Evolutionary conservation across 768 basidiomycete species (phyloP).

Genomic region (Lactarius sp.): DNA sequence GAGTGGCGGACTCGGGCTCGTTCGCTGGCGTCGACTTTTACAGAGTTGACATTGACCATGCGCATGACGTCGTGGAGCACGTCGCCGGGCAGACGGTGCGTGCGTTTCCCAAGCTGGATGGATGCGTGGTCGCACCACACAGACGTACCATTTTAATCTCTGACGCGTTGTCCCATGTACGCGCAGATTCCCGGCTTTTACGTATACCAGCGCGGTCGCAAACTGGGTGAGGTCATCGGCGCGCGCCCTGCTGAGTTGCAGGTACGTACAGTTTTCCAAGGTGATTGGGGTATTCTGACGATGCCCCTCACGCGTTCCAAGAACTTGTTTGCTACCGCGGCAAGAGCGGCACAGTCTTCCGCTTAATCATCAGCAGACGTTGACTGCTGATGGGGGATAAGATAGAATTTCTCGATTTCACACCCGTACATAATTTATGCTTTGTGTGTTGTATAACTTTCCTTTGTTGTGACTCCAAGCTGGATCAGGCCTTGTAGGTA

Average conservation of each 20-base stretch:
- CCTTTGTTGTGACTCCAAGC: background rate
- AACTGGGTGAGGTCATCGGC: slow-evolving; percentile 15
- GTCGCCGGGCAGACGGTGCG: slow-evolving; percentile 16
- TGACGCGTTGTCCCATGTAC: background rate
- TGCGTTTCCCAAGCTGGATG: background rate
- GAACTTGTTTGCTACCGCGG: slow-evolving; percentile 6
- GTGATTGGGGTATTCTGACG: background rate
- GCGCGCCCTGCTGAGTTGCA: slow-evolving; percentile 7
- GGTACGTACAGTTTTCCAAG: background rate
- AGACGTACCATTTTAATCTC: background rate
- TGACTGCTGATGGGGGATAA: background rate
- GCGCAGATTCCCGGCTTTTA: slow-evolving; percentile 23
- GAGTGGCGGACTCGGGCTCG: slow-evolving; percentile 16
- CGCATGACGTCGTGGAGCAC: slow-evolving; percentile 10
- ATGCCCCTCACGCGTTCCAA: background rate
- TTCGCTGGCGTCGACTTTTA: slow-evolving; percentile 17
- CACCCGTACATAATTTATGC: background rate
- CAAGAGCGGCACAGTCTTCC: slow-evolving; percentile 4
- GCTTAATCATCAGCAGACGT: background rate
- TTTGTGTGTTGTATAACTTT: background rate
- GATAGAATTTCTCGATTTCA: background rate
- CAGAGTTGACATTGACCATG: slow-evolving; percentile 20
- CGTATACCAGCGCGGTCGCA: slow-evolving; percentile 12
- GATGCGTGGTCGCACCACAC: background rate
- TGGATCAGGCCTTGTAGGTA: background rate